Base-by-base conservation (phyloP, 805 yeast species). In the Saturnispora sekii region DNA sequence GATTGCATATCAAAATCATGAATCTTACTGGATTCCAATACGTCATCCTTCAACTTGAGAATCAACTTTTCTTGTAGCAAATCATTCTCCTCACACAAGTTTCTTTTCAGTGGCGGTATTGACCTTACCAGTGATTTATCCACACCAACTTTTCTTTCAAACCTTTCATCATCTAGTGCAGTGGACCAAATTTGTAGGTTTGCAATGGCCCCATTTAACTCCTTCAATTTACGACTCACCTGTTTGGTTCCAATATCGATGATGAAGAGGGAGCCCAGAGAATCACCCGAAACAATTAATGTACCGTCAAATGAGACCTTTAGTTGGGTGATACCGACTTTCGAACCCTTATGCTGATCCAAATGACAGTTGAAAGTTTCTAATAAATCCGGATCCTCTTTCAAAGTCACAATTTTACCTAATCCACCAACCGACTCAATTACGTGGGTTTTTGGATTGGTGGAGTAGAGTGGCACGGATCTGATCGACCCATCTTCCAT, bases 281-380 rank as follows among this genome's bases (percentile, higher is more conserved):
- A 60, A 57, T 85, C 94, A 32, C 96, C 97, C 5, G 87, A 75
- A 3, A 83, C 65, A 5, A 89, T 55, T 32, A 67, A 60, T 14
- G 89, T 76, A 4, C 90, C 95, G 58, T 89, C 97, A 56, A 83
- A 65, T 5, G 88, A 77, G 2, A 84, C 61, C 2, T 66, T 68
- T 42, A 88, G 51, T 34, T 74, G 64, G 0, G 85, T 74, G 2
- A 84, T 75, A 2, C 56, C 48, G 5, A 60, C 59, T 1, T 59
- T 56, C 63, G 34, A 44, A 59, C 37, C 31, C 33, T 42, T 47
- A 35, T 45, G 47, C 4, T 42, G 26, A 28, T 54, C 67, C 26
- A 62, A 64, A 53, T 75, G 82, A 44, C 74, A 79, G 4, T 73
- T 70, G 42, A 82, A 72, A 0, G 86, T 74, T 15, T 65, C 65